A percentile compares a stretch with the other conserved stretches of the same genome.
Evolutionary conservation across 495 filamentous ascomycete species (phyloP).

Genomic region (Niebla homalea): DNA sequence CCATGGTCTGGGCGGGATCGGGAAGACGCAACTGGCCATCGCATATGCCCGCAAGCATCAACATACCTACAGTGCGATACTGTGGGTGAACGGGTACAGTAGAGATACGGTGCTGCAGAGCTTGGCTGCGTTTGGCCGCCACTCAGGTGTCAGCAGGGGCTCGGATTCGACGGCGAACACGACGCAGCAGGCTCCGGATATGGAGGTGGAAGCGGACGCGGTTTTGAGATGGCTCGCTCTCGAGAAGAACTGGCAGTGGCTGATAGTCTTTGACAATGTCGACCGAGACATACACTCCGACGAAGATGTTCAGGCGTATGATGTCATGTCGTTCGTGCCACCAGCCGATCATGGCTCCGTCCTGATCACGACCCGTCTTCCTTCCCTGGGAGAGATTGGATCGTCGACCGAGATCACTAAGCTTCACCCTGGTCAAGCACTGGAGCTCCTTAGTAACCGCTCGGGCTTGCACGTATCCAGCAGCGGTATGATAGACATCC

Average conservation of each 20-base stretch:
- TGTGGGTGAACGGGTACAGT: constrained; percentile 23
- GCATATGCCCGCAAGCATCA: constrained; percentile 23
- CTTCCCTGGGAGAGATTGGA: constrained; percentile 20
- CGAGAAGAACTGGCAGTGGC: constrained; percentile 23
- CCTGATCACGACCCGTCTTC: constrained; percentile 28
- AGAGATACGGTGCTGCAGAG: neutral
- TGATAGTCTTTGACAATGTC: constrained; percentile 32
- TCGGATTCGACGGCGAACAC: neutral
- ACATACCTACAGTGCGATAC: constrained; percentile 19
- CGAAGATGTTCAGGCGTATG: constrained; percentile 18
- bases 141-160: neutral
- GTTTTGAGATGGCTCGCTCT: constrained; percentile 20
- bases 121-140: neutral
- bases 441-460: constrained; percentile 14
- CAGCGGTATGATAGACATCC: too few species aligned
- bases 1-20: neutral
- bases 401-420: constrained; percentile 16
- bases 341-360: constrained; percentile 29
- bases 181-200: neutral
- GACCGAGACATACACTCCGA: constrained; percentile 22
- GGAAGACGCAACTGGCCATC: constrained; percentile 32
- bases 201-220: neutral
- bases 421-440: constrained; percentile 11
- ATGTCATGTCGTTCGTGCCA: constrained; percentile 25
- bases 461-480: constrained; percentile 18